Evolutionary conservation across 176 grass and related monocot genomes (phyloP), one percentile per base, ranked within the genome.

Genomic region (Hyparrhenia diplandra): DNA sequence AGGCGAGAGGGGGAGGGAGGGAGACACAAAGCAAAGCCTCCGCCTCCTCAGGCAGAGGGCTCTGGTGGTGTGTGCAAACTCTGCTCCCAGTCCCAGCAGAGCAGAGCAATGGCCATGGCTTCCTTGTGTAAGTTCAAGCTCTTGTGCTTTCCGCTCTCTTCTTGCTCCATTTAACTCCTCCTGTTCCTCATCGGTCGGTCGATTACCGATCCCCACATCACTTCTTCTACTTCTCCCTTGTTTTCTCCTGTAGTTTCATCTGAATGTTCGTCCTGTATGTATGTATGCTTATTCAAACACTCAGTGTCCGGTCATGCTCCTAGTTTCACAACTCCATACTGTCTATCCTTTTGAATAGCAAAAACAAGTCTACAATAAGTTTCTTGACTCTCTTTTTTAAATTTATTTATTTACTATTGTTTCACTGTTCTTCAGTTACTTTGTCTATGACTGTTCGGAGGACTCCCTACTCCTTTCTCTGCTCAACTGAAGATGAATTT

Each of bases 101-200:
- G 59, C 24, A 13, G 41, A 31, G 23, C 39, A 55, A 71, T 30
- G 40, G 63, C 3, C 80, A 88, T 83, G 86, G 42, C 27, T 66
- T 71, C 66, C 34, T 64, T 72, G 3, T 72, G 86, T 88, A 45
- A 83, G 80, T 29, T 27, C 66, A 4, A 36, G 42, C 4, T 29
- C 13, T 40, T 71, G 5, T 34, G 9, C 55, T 4, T 21, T 18
- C 0, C 45, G 1, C 12, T 65, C 18, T 29, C 3, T 55, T 68
- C 10, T 24, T 18, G 27, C 29, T n/a, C 4, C 23, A 18, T 10
- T 27, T 61, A 52, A 51, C 8, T 52, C 3, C n/a, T 2, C 1
- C 63, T 75, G 16, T 10, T 75, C 24, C 30, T 10, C 34, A 20
- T 23, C 5, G 5, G 5, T 13, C n/a, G n/a, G n/a, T n/a, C 13